Evolutionary conservation across 2,329 filamentous ascomycete genomes (phyloP).

Genomic region (Fusarium sp.): DNA sequence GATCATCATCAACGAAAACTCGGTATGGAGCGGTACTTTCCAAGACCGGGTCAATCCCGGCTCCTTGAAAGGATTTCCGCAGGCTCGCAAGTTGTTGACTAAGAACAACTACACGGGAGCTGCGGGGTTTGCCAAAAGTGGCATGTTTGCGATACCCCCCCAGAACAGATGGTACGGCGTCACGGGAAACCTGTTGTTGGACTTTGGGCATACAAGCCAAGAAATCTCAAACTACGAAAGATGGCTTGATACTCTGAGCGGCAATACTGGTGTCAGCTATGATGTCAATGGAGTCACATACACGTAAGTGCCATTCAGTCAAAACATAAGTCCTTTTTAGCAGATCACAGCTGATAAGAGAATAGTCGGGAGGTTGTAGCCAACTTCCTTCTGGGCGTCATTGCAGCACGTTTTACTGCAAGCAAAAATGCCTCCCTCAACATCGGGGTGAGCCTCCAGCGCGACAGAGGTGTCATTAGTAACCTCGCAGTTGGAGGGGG

Average conservation of each 20-base stretch:
- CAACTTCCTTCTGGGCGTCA: background rate
- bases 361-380: background rate
- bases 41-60: background rate
- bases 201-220: background rate
- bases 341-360: background rate
- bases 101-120: background rate
- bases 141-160: background rate
- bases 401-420: background rate
- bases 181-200: background rate
- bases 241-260: background rate
- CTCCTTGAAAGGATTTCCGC: background rate
- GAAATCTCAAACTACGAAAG: background rate
- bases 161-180: background rate
- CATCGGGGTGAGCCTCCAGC: background rate
- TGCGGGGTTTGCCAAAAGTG: background rate
- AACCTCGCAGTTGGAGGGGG: accelerated
- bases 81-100: background rate
- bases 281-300: background rate
- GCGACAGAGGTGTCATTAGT: background rate
- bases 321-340: accelerated
- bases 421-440: accelerated
- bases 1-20: background rate
- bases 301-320: background rate
- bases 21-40: background rate
- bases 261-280: background rate